phyloP scores from a whole-genome alignment of 108 stramenopile species.

The Nannochloropsis oceanica region DNA sequence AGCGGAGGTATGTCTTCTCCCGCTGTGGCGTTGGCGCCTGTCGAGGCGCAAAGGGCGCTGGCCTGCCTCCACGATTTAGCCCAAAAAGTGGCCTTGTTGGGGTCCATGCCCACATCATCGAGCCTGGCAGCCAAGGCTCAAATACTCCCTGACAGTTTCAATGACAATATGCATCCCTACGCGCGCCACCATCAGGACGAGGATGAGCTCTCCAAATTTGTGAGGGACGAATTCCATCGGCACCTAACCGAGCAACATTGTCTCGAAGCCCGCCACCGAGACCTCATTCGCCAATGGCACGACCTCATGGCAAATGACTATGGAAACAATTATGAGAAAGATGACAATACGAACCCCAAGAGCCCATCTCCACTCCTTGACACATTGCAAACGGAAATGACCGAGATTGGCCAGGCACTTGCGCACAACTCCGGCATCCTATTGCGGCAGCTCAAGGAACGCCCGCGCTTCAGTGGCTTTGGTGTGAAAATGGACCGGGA shows the following conservation, averaged over 20 bases:
- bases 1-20: too few species aligned
- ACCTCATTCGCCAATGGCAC: neutral
- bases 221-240: neutral
- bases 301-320: neutral
- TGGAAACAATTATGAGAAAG: neutral
- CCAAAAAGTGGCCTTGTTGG: neutral
- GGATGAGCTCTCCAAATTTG: neutral
- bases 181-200: neutral
- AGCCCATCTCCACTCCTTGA: neutral
- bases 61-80: neutral
- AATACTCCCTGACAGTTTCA: neutral
- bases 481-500: neutral
- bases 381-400: neutral
- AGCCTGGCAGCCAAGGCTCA: neutral
- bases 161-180: neutral
- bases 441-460: neutral
- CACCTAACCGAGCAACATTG: neutral
- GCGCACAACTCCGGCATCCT: neutral
- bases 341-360: neutral
- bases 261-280: neutral
- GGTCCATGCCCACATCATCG: neutral
- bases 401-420: neutral
- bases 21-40: neutral
- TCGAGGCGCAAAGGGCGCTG: neutral
- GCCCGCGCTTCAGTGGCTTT: neutral